phyloP scores from a whole-genome alignment of 2,329 filamentous ascomycete species.

The Pseudogymnoascus sp. region DNA sequence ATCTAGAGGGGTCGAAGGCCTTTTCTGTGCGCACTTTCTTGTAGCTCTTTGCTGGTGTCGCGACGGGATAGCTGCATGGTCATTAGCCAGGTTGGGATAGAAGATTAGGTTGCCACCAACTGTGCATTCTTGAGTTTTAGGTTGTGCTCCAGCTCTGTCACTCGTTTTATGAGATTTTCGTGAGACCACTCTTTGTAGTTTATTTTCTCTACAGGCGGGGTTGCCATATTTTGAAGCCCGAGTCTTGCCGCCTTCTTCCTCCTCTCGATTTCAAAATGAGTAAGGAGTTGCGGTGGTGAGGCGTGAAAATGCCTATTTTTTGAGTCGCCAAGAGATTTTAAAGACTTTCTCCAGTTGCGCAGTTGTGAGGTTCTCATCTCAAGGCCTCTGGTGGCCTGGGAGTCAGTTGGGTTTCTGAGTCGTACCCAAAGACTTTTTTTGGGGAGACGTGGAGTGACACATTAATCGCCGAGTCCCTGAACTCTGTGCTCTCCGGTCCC shows the following conservation, averaged over 20 bases:
- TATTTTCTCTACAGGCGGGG: not conserved
- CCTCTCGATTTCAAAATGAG: constrained; percentile 7
- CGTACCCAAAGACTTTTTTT: constrained; percentile 8
- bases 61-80: constrained; percentile 20
- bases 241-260: constrained; percentile 16
- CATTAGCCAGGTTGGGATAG: not conserved
- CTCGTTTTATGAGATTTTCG: constrained; percentile 60
- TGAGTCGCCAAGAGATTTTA: not conserved
- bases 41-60: constrained; percentile 19
- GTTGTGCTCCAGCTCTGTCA: constrained; percentile 62
- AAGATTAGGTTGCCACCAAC: constrained; percentile 21
- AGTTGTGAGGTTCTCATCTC: not conserved
- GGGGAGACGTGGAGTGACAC: constrained; percentile 1
- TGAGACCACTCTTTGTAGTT: constrained; percentile 63
- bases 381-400: not conserved
- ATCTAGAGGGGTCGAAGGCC: constrained; percentile 66
- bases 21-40: constrained; percentile 28
- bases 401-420: not conserved
- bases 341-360: not conserved
- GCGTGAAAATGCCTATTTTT: not conserved
- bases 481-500: not conserved
- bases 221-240: constrained; percentile 16
- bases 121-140: constrained; percentile 45
- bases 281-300: not conserved
- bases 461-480: constrained; percentile 10